Base-by-base conservation (phyloP, 495 filamentous ascomycete species). In the Neurospora sp. region DNA sequence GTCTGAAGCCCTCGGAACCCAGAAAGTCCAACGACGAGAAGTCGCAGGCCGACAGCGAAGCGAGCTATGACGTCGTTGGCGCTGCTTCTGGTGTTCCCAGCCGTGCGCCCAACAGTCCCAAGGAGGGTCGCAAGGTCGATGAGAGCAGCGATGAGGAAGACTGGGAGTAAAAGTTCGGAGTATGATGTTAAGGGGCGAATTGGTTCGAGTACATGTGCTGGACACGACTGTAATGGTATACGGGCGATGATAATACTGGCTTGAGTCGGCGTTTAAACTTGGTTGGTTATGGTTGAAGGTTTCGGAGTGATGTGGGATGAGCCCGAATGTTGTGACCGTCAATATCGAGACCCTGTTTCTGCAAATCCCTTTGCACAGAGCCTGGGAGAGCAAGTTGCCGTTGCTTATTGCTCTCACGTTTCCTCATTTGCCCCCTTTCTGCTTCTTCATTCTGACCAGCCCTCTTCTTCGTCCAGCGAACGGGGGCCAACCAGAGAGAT, bases 31-130 rank as follows among this genome's bases (percentile, higher is more conserved):
- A 96, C 74, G 94, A 97, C 77, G 90, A 92, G 80, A 92, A 93
- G 70, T 94, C 91, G 16, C 90, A 92, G 75, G 88, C 93, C 23
- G 94, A 92, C 78, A 97, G 93, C 80, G 94, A 98, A 77, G 92
- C 92, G 20, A 96, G 93, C 83, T 98, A 98, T 77, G 94, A 98
- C 80, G 85, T 98, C 41, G 93, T 98, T 48, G 86, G 87, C n/a
- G 86, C 87, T 62, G 76, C 81, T 23, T 96, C 93, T 76, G 94
- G 94, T 20, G 89, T 91, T 9, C 90, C 92, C 12, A 97, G 93
- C 80, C 90, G 90, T 70, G 90, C 93, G 38, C 83, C 85, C 27
- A 86, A 78, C 76, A 95, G 92, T 79, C 94, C 94, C 39, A 92
- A 91, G 81, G 83, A 85, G 48, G 74, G 86, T 38, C 81, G 84